Conservation (phyloP, 257 asterid species). For the Nicotiana otophora region DNA sequence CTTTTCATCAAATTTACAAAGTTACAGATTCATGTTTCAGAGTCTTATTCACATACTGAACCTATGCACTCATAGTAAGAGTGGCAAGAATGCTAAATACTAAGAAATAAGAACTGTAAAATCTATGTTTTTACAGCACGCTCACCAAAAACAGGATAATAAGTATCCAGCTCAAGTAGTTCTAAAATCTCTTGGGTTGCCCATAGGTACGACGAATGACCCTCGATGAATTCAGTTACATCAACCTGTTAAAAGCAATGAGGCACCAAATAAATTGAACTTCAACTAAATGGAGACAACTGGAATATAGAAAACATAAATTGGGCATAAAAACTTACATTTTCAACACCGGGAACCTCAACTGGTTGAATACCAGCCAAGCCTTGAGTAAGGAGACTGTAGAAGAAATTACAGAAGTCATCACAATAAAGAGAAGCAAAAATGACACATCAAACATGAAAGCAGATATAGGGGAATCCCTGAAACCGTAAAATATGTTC, state of each 20-base stretch:
- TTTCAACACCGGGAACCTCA: constrained; percentile 80
- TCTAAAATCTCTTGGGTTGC: constrained; percentile 60
- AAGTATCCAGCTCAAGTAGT: constrained; percentile 68
- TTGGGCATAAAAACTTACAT: constrained; percentile 32
- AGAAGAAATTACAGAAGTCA: background rate
- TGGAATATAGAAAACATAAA: background rate
- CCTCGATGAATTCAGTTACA: constrained; percentile 69
- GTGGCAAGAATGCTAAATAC: background rate
- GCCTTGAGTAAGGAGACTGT: constrained; percentile 96
- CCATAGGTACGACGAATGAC: constrained; percentile 89
- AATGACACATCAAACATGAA: background rate
- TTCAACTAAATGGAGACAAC: background rate
- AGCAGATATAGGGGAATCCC: background rate
- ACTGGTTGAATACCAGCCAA: constrained; percentile 96
- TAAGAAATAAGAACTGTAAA: background rate
- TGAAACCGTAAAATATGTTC: background rate
- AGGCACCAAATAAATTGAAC: background rate
- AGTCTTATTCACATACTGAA: background rate
- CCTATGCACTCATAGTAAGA: background rate
- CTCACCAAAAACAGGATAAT: constrained; percentile 57
- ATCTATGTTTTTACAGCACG: constrained; percentile 21
- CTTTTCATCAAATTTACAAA: background rate
- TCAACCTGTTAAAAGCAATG: constrained; percentile 49
- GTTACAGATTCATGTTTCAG: background rate
- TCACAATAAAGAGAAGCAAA: background rate